phyloP scores from a whole-genome alignment of 176 grass and related monocot genomes.

The Aechmea fasciata region DNA sequence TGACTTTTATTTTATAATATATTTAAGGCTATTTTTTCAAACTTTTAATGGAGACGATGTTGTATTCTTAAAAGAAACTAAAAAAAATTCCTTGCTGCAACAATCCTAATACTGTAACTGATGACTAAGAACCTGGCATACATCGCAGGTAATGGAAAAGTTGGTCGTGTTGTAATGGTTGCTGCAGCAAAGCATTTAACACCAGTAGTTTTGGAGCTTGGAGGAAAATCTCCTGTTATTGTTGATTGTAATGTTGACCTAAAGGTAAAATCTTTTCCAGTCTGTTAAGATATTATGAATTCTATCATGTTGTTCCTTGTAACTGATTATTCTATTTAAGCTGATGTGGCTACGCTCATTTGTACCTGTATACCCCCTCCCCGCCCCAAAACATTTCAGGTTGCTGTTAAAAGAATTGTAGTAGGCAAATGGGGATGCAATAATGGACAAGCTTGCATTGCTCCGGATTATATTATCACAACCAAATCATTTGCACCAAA shows the following conservation, averaged over 20 bases:
- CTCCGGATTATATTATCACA: slow-evolving; percentile 91
- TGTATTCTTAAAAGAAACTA: too few species aligned
- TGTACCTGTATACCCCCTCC: slow-evolving; percentile 3
- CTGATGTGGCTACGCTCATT: slow-evolving; percentile 7
- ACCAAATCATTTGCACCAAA: slow-evolving; percentile 77
- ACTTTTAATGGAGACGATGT: too few species aligned
- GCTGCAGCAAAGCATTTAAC: slow-evolving; percentile 86
- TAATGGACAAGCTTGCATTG: slow-evolving; percentile 88
- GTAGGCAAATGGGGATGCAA: slow-evolving; percentile 98
- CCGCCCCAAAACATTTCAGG: slow-evolving; percentile 26
- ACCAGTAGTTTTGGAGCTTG: slow-evolving; percentile 77
- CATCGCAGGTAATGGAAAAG: slow-evolving; percentile 47
- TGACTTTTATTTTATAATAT: background rate
- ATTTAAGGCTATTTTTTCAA: background rate
- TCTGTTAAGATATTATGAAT: background rate
- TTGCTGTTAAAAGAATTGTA: slow-evolving; percentile 56
- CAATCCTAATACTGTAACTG: background rate
- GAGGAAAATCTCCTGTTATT: slow-evolving; percentile 87
- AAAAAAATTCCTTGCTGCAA: too few species aligned
- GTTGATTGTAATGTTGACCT: slow-evolving; percentile 68
- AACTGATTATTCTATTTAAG: background rate
- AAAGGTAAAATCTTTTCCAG: slow-evolving; percentile 42
- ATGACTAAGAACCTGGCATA: background rate
- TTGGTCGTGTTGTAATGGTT: slow-evolving; percentile 69
- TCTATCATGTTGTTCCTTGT: background rate